Conservation (phyloP, 2,329 filamentous ascomycete species). For the Chaetomium strumarium region DNA sequence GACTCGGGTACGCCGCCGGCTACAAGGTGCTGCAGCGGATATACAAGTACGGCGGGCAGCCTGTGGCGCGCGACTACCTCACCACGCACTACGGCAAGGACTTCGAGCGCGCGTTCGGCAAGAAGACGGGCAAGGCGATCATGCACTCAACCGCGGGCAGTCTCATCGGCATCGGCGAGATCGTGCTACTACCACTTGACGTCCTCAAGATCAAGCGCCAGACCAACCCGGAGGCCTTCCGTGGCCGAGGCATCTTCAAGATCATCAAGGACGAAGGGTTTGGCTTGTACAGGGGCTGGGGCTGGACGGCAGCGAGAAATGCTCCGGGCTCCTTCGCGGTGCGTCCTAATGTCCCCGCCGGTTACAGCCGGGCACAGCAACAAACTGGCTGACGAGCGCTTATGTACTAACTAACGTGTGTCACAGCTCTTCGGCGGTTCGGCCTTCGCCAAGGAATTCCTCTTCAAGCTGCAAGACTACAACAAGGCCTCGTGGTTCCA, state of each 20-base stretch:
- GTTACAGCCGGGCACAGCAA: background rate
- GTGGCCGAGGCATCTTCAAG: conserved; percentile 81
- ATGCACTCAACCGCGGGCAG: conserved; percentile 92
- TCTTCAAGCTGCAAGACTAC: conserved; percentile 87
- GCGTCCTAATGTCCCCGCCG: conserved; percentile 36
- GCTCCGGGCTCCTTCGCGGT: conserved; percentile 95
- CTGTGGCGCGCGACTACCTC: conserved; percentile 87
- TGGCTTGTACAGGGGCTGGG: conserved; percentile 90
- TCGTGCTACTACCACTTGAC: conserved; percentile 88
- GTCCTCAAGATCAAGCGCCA: conserved; percentile 99
- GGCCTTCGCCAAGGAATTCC: conserved; percentile 94
- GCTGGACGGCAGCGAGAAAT: conserved; percentile 95
- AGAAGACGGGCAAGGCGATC: conserved; percentile 96
- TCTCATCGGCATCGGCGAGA: conserved; percentile 95
- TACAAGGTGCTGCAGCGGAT: conserved; percentile 97
- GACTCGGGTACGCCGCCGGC: conserved; percentile 91
- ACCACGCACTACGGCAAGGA: conserved; percentile 69
- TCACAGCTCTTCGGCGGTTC: conserved; percentile 87
- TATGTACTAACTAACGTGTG: conserved; percentile 19
- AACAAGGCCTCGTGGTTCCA: conserved; percentile 91
- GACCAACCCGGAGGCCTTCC: conserved; percentile 97
- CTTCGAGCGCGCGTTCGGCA: conserved; percentile 88
- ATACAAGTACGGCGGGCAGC: conserved; percentile 98
- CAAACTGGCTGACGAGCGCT: background rate
- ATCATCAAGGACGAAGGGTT: conserved; percentile 94